These are phyloP conservation scores for Turnera subulata DNA, from an alignment of 345 rosid species.

Conservation along the genomic window DNA sequence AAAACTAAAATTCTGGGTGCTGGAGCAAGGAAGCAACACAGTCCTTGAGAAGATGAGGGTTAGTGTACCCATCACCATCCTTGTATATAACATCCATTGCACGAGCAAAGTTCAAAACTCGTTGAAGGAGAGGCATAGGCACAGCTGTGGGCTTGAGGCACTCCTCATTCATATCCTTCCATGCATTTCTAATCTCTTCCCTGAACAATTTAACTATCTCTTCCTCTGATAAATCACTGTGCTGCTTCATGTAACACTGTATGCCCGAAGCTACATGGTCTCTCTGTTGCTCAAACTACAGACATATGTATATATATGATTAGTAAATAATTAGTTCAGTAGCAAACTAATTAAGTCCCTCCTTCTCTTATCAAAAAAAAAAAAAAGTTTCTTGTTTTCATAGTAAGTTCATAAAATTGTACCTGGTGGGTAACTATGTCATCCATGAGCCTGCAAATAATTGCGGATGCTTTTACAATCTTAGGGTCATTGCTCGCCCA, in stretches of 20 bases:
- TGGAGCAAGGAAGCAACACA: constrained; percentile 3
- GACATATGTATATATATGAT: neutral
- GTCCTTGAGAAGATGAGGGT: neutral
- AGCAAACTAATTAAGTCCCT: too few relatives aligned
- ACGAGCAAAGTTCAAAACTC: neutral
- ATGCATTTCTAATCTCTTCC: constrained; percentile 7
- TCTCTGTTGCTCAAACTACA: constrained; percentile 8
- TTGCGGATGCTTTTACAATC: constrained; percentile 5
- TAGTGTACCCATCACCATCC: constrained; percentile 4
- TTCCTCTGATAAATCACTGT: constrained; percentile 5
- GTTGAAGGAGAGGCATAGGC: neutral
- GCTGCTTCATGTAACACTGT: constrained; percentile 15
- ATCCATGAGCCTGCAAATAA: constrained; percentile 15
- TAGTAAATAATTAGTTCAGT: too few relatives aligned
- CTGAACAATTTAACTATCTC: constrained; percentile 1
- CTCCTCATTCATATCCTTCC: constrained; percentile 20
- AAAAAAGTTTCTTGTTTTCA: too few relatives aligned
- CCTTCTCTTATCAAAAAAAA: too few relatives aligned
- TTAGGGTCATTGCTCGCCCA: constrained; percentile 6
- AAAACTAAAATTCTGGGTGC: too few relatives aligned
- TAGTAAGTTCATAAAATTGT: neutral
- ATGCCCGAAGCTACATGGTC: neutral
- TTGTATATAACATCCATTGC: constrained; percentile 12
- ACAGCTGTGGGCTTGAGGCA: neutral
- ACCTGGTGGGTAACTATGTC: constrained; percentile 21